Evolutionary conservation across 2,329 filamentous ascomycete species (phyloP), one percentile per base, ranked within the genome.

Genomic region (Stachybotrys echinatus): DNA sequence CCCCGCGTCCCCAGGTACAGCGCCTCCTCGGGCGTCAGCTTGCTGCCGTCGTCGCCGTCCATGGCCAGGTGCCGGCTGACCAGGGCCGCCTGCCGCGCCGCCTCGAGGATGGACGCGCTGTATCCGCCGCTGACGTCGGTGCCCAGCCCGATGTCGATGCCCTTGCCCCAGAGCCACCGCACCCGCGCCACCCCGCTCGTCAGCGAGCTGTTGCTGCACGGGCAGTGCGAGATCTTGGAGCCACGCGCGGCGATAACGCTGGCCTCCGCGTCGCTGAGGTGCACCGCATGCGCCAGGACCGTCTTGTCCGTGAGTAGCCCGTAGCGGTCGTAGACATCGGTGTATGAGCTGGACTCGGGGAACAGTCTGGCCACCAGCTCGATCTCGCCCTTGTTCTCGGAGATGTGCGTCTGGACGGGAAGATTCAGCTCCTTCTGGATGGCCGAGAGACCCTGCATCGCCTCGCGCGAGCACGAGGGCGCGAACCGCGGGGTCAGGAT

Each of bases 71-170:
- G 83, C 23, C 92, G 74, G 55, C 84, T 89, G 1, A 92, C 89
- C 53, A 96, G 77, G 47, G 84, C 80, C 0, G 92, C 90, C 61
- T 94, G 88, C 14, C 92, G 73, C 42, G 85, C 89, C n/a, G 89
- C 85, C 56, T 94, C 88, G 0, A 97, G 78, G 10, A 97, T 80
- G 53, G 83, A 89, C 0, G 89, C 79, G 49, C 84, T 88, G 65
- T 92, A 96, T 0, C 94, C 94, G 3, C 92, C 94, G 58, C 83
- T 88, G 51, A 97, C 84, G 66, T 99, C 94, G 0, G 92, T 97
- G 0, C 94, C 94, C 0, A 99, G 72, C 0, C 94, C 92, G 6
- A 96, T 84, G 0, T 81, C 83, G 43, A 97, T 77, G 0, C 89
- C 90, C 48, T 79, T 77, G 20, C 90, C 79, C 48, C 96, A 75